phyloP scores from a whole-genome alignment of 192 early-diverging fungal genomes.

The Neocallimastix lanati region DNA sequence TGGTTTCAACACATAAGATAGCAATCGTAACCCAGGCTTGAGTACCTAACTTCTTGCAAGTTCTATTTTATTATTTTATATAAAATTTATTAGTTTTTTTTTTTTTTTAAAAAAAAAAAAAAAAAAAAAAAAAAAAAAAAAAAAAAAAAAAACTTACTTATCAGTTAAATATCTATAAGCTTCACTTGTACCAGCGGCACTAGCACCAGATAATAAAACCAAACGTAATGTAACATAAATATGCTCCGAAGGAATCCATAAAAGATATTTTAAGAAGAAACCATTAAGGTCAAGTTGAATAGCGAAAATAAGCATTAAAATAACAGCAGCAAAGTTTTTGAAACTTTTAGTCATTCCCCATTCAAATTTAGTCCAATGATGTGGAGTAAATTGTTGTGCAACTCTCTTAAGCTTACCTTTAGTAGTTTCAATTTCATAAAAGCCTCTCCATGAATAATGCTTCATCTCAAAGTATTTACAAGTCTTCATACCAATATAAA shows the following conservation, averaged over 20 bases:
- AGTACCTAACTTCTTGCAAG: constrained; percentile 77
- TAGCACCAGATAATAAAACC: constrained; percentile 65
- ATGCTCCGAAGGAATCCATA: constrained; percentile 83
- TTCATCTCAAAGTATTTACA: constrained; percentile 93
- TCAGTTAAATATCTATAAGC: constrained; percentile 74
- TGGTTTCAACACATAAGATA: constrained; percentile 69
- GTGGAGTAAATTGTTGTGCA: constrained; percentile 83
- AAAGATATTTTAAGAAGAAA: constrained; percentile 84
- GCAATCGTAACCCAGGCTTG: constrained; percentile 82
- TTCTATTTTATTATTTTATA: too few species aligned
- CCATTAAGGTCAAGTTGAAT: constrained; percentile 73
- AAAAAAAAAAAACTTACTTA: constrained; percentile 8
- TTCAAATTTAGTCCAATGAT: constrained; percentile 81
- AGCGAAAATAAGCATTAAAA: constrained; percentile 50
- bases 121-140: too few species aligned
- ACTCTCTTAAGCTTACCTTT: constrained; percentile 74
- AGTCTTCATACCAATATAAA: constrained; percentile 87
- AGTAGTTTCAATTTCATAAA: constrained; percentile 64
- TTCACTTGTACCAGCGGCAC: constrained; percentile 69
- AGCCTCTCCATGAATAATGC: constrained; percentile 87
- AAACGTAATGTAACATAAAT: constrained; percentile 58
- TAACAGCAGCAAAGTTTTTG: constrained; percentile 66
- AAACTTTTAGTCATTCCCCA: constrained; percentile 79
- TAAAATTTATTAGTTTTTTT: too few species aligned
- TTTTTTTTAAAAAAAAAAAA: too few species aligned